Evolutionary conservation across 805 yeast species (phyloP).

Genomic region (Nakazawaea ernobii): DNA sequence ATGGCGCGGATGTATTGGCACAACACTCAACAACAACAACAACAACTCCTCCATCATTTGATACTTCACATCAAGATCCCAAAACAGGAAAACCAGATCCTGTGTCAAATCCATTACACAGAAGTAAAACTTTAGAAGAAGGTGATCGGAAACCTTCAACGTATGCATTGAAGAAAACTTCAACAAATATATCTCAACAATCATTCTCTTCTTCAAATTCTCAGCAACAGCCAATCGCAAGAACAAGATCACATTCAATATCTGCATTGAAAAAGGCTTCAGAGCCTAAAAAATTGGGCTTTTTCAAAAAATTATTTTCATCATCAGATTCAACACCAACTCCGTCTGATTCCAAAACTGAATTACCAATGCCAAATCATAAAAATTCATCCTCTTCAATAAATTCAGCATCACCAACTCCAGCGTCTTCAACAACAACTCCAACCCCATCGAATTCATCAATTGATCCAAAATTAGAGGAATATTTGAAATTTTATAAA

Average conservation of each 20-base stretch:
- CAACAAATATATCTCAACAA: constrained; percentile 20
- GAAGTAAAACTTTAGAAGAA: constrained; percentile 11
- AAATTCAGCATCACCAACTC: not conserved
- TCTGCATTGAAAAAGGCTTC: constrained; percentile 8
- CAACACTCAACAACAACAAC: not conserved
- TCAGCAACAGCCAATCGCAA: not conserved
- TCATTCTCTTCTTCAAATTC: constrained; percentile 1
- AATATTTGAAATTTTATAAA: constrained; percentile 38
- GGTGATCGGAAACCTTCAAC: constrained; percentile 7
- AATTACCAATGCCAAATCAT: not conserved
- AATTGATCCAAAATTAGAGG: constrained; percentile 40
- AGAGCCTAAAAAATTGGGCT: constrained; percentile 13
- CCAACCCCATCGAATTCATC: constrained; percentile 6
- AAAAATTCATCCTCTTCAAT: not conserved
- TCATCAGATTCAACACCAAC: constrained; percentile 15
- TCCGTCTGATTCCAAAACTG: not conserved
- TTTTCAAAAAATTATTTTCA: constrained; percentile 21
- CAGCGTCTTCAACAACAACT: not conserved
- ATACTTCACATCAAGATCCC: not conserved
- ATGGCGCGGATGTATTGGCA: constrained; percentile 1
- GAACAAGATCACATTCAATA: constrained; percentile 2
- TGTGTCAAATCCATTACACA: not conserved
- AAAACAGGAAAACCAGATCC: not conserved
- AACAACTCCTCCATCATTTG: not conserved
- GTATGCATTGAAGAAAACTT: constrained; percentile 19